Percentiles rank a stretch among this genome's conserved stretches.
Evolutionary conservation across 352 stramenopile genomes (phyloP).

Genomic region (Thraustotheca clavata): DNA sequence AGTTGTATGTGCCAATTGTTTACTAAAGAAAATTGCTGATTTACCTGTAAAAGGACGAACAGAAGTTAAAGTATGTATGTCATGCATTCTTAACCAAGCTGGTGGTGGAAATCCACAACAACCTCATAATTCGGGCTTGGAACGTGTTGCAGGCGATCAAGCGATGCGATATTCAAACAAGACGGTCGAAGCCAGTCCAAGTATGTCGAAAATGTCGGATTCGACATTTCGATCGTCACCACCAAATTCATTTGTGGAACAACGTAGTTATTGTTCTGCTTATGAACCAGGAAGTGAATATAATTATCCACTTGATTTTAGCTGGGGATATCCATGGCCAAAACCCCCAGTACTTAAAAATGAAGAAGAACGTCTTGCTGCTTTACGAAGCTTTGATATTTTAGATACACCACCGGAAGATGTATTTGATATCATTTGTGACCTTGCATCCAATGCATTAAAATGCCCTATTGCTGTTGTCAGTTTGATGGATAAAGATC

Average conservation of each 20-base stretch:
- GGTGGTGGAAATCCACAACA: conserved; percentile 40
- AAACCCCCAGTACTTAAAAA: conserved; percentile 65
- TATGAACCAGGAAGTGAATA: conserved; percentile 34
- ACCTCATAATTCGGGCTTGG: conserved; percentile 23
- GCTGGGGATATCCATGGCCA: conserved; percentile 81
- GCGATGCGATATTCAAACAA: not conserved
- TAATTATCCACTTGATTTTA: conserved; percentile 82
- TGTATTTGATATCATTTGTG: conserved; percentile 86
- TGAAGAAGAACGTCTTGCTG: conserved; percentile 62
- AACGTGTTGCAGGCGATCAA: not conserved
- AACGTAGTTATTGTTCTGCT: not conserved
- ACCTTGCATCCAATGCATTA: conserved; percentile 75
- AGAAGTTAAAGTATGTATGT: conserved; percentile 83
- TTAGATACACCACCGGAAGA: conserved; percentile 81
- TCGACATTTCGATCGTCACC: not conserved
- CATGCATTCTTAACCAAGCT: conserved; percentile 73
- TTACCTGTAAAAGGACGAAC: conserved; percentile 76
- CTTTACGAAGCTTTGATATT: conserved; percentile 78
- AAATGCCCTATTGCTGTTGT: conserved; percentile 82
- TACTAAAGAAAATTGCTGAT: conserved; percentile 80
- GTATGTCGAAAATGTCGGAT: not conserved
- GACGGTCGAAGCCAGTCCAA: not conserved
- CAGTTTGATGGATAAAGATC: conserved; percentile 76
- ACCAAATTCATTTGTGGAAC: not conserved
- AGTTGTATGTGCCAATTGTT: conserved; percentile 82